Evolutionary conservation across 2,329 filamentous ascomycete genomes (phyloP).

Genomic region (Bipolaris victoriae): DNA sequence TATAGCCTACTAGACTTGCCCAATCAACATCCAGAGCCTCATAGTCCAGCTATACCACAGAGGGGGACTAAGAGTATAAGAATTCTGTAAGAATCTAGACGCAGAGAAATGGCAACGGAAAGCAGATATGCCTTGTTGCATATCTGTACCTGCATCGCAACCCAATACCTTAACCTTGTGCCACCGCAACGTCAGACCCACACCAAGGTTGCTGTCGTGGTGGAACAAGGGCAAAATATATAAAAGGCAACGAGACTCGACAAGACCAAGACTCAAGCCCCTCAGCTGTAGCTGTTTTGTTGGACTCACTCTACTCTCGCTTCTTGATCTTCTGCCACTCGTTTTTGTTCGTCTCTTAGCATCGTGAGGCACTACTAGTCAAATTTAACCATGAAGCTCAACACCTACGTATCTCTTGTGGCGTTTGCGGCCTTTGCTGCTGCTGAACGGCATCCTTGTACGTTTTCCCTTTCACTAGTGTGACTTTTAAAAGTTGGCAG

Average conservation of each 20-base stretch:
- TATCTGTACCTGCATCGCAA: slow-evolving; percentile 21
- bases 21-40: not conserved
- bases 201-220: slow-evolving; percentile 3
- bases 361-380: not conserved
- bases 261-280: slow-evolving; percentile 1
- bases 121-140: slow-evolving; percentile 31
- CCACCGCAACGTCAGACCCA: slow-evolving; percentile 6
- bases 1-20: not conserved
- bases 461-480: slow-evolving; percentile 1
- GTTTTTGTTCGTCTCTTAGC: not conserved
- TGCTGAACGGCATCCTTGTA: slow-evolving; percentile 27
- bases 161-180: slow-evolving; percentile 13
- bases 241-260: slow-evolving; percentile 22
- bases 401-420: slow-evolving; percentile 18
- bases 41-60: not conserved
- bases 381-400: slow-evolving; percentile 28
- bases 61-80: not conserved
- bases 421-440: slow-evolving; percentile 15
- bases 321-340: slow-evolving; percentile 18
- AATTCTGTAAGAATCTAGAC: not conserved
- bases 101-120: slow-evolving; percentile 12
- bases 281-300: slow-evolving; percentile 15
- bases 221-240: slow-evolving; percentile 8
- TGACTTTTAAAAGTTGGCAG: not conserved
- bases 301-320: slow-evolving; percentile 18